A percentile compares a stretch with the other conserved stretches of the same genome.
phyloP scores from a whole-genome alignment of 352 stramenopile genomes.

The Lagenidium giganteum region DNA sequence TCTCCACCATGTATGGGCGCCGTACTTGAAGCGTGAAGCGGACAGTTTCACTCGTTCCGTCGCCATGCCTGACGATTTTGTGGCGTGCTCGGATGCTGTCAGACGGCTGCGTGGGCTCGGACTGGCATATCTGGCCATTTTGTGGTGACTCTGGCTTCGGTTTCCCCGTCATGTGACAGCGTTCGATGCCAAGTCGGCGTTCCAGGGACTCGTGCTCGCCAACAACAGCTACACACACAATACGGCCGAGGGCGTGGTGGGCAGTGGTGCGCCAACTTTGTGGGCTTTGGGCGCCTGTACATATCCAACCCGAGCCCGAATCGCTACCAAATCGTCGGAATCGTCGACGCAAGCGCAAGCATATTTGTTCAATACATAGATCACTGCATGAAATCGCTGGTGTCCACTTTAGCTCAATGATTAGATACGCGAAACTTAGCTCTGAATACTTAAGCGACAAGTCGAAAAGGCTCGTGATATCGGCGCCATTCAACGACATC shows the following conservation, averaged over 20 bases:
- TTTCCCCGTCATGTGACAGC: conserved; percentile 16
- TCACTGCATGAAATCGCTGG: no score
- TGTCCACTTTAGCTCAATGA: no score
- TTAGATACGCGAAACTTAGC: no score
- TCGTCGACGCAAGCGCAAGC: no score
- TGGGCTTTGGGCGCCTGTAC: conserved; percentile 27
- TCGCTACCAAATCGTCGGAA: no score
- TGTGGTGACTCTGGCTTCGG: conserved; percentile 15
- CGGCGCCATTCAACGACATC: no score
- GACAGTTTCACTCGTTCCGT: no score
- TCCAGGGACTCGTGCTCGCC: conserved; percentile 29
- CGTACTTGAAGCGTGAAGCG: no score
- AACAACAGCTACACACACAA: conserved; percentile 27
- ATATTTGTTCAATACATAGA: no score
- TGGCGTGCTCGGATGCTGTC: conserved; percentile 6
- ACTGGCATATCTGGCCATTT: conserved; percentile 15
- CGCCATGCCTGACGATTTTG: conserved; percentile 17
- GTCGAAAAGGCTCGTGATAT: no score
- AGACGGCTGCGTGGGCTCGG: conserved; percentile 8
- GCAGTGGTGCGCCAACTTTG: conserved; percentile 15
- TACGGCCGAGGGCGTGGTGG: conserved; percentile 14
- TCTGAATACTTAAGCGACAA: no score
- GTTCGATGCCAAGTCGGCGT: conserved; percentile 23
- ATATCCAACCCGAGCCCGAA: conserved; percentile 43
- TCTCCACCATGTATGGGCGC: no score